Base-by-base conservation (phyloP, 108 stramenopile genomes). In the Fistulifera pelliculosa region DNA sequence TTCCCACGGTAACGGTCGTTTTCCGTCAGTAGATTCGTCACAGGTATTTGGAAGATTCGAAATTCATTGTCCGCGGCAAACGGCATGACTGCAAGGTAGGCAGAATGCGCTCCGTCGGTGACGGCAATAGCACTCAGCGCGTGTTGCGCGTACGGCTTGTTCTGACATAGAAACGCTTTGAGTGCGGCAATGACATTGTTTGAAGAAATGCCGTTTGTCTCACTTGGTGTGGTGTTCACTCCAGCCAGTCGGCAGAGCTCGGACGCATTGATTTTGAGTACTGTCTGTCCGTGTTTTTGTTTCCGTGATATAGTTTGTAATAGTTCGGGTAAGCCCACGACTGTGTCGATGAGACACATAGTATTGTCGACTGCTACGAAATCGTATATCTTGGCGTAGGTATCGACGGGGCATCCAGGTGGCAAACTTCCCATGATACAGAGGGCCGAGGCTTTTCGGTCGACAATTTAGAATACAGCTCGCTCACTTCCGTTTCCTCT, bases 351-450 rank as follows among this genome's bases (percentile, higher is more conserved):
- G 50, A 93, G 45, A 18, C 81, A 81, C 10, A 93, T 56, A 10
- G 73, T 82, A 8, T 69, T 14, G 3, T 54, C 41, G 15, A 56
- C 61, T 10, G 59, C 52, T 17, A 80, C 42, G 23, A 57, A 44
- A 14, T 52, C 19, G 3, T 74, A 77, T 21, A 93, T 64, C 11
- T 68, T 50, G 18, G 83, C 80, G 57, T 93, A 93, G 7, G 78
- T 80, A 22, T 74, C 59, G 18, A 66, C 70, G 0, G 51, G 50
- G 66, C 83, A 86, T 1, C 87, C 87, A 5, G 90, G 90, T 8
- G 90, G 90, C 84, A 88, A 80, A 44, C 71, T 74, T 19, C 90
- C 90, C 90, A 88, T 88, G 54, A 93, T 68, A 57, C 86, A 88
- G 14, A 87, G 40, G 18, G 74, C 69, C 21, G 43, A 12, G 10